Conservation (phyloP, 768 basidiomycete species). For the Pulveroboletus sp. region DNA sequence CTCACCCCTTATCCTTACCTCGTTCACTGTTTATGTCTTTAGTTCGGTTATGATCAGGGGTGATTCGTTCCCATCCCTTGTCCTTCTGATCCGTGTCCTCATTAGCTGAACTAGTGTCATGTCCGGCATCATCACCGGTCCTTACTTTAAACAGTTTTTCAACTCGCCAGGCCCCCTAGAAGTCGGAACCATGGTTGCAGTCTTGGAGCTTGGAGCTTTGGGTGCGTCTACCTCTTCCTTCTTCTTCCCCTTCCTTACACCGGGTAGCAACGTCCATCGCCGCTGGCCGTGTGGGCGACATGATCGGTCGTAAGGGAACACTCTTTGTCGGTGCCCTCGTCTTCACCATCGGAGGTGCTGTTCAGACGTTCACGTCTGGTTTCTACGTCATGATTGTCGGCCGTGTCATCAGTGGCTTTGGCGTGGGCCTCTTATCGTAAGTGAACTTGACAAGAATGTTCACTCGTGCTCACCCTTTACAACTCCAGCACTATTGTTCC, state of each 20-base stretch:
- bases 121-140: slow-evolving; percentile 89
- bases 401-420: slow-evolving; percentile 80
- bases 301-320: slow-evolving; percentile 81
- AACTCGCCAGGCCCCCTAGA: slow-evolving; percentile 69
- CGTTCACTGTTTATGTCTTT: slow-evolving; percentile 1
- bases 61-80: slow-evolving; percentile 26
- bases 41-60: slow-evolving; percentile 92
- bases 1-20: slow-evolving; percentile 1
- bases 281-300: slow-evolving; percentile 86
- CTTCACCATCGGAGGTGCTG: slow-evolving; percentile 82
- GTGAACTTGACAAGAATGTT: slow-evolving; percentile 24
- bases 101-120: slow-evolving; percentile 56
- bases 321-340: slow-evolving; percentile 79
- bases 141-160: slow-evolving; percentile 81
- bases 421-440: slow-evolving; percentile 86
- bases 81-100: slow-evolving; percentile 1
- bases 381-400: slow-evolving; percentile 83
- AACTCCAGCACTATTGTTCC: slow-evolving; percentile 81
- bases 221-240: slow-evolving; percentile 43
- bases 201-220: slow-evolving; percentile 89
- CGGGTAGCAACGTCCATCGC: slow-evolving; percentile 79
- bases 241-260: neutral
- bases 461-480: slow-evolving; percentile 4
- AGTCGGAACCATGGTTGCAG: slow-evolving; percentile 94
- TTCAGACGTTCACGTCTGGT: slow-evolving; percentile 82